Evolutionary conservation across 306 rosid species (phyloP), one percentile per base, ranked within the genome.

Genomic region (Rubus idaeus): DNA sequence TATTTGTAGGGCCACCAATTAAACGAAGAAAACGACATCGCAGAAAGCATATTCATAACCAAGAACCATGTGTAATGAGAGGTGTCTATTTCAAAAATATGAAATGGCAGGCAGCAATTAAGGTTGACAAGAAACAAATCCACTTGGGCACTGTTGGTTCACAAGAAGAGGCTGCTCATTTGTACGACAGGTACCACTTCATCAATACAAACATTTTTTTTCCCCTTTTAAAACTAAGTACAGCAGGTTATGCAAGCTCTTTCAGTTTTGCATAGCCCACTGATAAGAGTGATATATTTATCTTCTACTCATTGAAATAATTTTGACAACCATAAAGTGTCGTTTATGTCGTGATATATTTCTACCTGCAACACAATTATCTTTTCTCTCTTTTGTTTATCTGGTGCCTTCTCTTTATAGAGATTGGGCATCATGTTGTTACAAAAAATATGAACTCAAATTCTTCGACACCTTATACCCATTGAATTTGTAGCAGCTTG

Each of bases 81-180:
- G 97, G 97, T 26, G 98, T 95, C 62, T 92, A 95, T 80, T 95
- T 88, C 81, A 95, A 90, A 69, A 92, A 95, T 79, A 90, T 95
- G 97, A 95, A 92, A 83, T 95, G 98, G 98, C 97, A 95, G 63
- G 97, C 98, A 23, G 97, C 98, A 5, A 95, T 95, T 45, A 95
- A 95, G 79, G 98, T 95, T 21, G 97, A 92, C 85, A 95, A 95
- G 88, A 95, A 92, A 86, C 98, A 92, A 88, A 95, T 95, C 65
- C 98, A 95, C 83, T 84, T 95, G 67, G 97, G 98, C 26, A 94
- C 97, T 70, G 92, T 92, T 44, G 90, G 90, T 74, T 92, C 96
- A n/a, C 96, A 94, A 90, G 91, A 90, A 86, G 98, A 89, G 85
- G 97, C 98, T 79, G 97, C 93, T 57, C 97, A 49, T 76, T 86